phyloP scores from a whole-genome alignment of 306 rosid species.

The Fragaria iinumae region DNA sequence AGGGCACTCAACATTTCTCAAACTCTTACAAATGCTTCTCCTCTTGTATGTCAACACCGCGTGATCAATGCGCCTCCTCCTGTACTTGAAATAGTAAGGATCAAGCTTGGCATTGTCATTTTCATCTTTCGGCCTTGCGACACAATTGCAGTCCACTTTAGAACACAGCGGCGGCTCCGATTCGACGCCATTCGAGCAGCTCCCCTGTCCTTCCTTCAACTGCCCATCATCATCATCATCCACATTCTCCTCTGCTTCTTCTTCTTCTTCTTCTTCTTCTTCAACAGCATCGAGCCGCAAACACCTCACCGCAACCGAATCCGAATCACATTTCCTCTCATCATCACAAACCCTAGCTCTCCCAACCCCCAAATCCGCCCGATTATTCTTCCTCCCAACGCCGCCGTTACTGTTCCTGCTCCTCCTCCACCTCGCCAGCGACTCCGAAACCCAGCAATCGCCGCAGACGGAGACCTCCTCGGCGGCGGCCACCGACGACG shows the following conservation, averaged over 20 bases:
- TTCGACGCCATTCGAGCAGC: constrained; percentile 44
- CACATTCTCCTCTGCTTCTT: constrained; percentile 9
- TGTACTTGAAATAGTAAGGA: constrained; percentile 33
- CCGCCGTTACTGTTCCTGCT: constrained; percentile 10
- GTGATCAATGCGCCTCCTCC: constrained; percentile 30
- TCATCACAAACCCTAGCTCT: constrained; percentile 45
- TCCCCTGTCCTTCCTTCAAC: constrained; percentile 51
- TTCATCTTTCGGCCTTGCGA: constrained; percentile 22
- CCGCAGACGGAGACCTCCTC: constrained; percentile 47
- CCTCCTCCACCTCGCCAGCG: constrained; percentile 40
- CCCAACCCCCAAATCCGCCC: constrained; percentile 24
- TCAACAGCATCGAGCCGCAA: constrained; percentile 21
- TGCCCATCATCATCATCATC: constrained; percentile 10
- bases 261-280: neutral
- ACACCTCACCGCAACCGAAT: constrained; percentile 23
- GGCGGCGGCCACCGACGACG: constrained; percentile 19
- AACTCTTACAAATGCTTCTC: constrained; percentile 22
- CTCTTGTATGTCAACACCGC: constrained; percentile 50
- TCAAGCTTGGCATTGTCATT: constrained; percentile 29
- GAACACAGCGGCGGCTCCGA: constrained; percentile 27
- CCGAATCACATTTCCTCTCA: neutral
- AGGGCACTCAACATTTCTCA: neutral
- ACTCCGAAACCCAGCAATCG: constrained; percentile 74
- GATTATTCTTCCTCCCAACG: constrained; percentile 13
- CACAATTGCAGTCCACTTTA: constrained; percentile 22